Evolutionary conservation across 2,329 filamentous ascomycete genomes (phyloP).

Genomic region (Rugonectria rugulosa): DNA sequence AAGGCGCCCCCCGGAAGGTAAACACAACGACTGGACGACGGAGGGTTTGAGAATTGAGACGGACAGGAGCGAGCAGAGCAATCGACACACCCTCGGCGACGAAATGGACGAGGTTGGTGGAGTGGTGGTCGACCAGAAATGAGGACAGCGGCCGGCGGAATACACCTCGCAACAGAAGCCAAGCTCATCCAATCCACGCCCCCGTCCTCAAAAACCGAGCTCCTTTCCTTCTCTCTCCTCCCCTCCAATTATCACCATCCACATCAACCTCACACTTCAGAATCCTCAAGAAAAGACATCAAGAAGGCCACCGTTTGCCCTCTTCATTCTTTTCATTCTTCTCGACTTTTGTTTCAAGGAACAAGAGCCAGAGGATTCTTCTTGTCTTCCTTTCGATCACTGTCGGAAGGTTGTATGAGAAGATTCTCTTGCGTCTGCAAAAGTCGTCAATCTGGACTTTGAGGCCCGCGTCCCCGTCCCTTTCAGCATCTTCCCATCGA

Average conservation of each 20-base stretch:
- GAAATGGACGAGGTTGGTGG: slow-evolving; percentile 14
- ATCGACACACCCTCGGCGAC: slow-evolving; percentile 34
- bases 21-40: slow-evolving; percentile 37
- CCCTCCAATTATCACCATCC: slow-evolving; percentile 50
- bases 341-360: slow-evolving; percentile 63
- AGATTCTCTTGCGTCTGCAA: slow-evolving; percentile 70
- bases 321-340: slow-evolving; percentile 46
- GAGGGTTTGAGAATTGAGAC: slow-evolving; percentile 24
- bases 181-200: slow-evolving; percentile 41
- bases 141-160: slow-evolving; percentile 4
- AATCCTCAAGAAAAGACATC: slow-evolving; percentile 45
- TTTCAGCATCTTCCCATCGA: slow-evolving; percentile 99
- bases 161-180: slow-evolving; percentile 11
- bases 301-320: slow-evolving; percentile 43
- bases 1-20: slow-evolving; percentile 33
- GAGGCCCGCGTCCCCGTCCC: slow-evolving; percentile 98
- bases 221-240: slow-evolving; percentile 37
- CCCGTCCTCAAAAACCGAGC: slow-evolving; percentile 51
- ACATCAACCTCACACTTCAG: slow-evolving; percentile 40
- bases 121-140: slow-evolving; percentile 12
- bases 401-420: slow-evolving; percentile 69
- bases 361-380: slow-evolving; percentile 71
- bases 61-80: slow-evolving; percentile 21
- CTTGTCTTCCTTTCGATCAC: slow-evolving; percentile 73
- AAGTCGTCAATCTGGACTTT: slow-evolving; percentile 99